phyloP scores from a whole-genome alignment of 2,329 filamentous ascomycete genomes.

The Botryotinia narcissicola region DNA sequence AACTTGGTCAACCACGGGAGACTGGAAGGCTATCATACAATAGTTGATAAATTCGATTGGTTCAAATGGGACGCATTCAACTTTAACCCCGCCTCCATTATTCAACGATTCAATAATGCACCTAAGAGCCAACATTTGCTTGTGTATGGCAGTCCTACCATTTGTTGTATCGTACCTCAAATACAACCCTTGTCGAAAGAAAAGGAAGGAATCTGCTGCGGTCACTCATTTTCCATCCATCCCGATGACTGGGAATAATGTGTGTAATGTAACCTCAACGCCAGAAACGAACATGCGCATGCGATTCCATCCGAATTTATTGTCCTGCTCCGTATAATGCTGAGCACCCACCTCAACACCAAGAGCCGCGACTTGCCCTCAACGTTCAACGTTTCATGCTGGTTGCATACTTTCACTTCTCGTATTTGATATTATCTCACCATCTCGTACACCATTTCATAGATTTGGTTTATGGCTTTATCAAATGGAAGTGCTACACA shows the following conservation, averaged over 20 bases:
- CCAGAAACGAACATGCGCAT: neutral
- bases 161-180: neutral
- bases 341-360: neutral
- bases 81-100: neutral
- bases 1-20: neutral
- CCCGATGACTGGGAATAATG: neutral
- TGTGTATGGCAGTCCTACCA: neutral
- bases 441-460: neutral
- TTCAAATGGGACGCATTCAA: neutral
- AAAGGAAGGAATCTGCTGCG: neutral
- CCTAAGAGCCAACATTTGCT: neutral
- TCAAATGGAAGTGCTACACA: neutral
- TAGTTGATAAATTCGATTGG: neutral
- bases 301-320: neutral
- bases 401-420: neutral
- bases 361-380: constrained; percentile 6
- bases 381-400: constrained; percentile 1
- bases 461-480: neutral
- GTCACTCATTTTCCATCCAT: neutral
- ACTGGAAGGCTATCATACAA: neutral
- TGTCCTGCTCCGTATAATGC: neutral
- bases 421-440: neutral
- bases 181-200: neutral
- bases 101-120: neutral
- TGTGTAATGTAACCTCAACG: constrained; percentile 2